Conservation (phyloP, 371 early-diverging fungal genomes). For the Mortierella sp. region DNA sequence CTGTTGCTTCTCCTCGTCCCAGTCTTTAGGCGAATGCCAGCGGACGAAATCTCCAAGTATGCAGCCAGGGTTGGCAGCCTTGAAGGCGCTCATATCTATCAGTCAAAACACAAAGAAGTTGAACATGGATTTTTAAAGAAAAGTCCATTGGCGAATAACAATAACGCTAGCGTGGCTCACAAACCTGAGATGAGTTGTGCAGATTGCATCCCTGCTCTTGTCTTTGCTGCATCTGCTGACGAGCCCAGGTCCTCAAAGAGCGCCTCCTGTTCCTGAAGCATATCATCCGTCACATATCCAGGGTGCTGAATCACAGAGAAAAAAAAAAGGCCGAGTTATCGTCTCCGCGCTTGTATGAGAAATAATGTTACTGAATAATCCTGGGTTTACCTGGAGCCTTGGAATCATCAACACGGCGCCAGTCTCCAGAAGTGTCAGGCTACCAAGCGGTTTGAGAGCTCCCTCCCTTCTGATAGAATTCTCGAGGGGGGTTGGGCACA, state of each 20-base stretch:
- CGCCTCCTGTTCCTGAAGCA: slow-evolving; percentile 83
- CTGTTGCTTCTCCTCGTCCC: slow-evolving; percentile 61
- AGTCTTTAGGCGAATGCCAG: slow-evolving; percentile 95
- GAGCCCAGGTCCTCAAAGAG: slow-evolving; percentile 82
- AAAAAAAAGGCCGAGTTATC: no score
- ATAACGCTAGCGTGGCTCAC: no score
- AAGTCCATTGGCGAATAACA: no score
- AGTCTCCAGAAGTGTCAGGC: slow-evolving; percentile 60
- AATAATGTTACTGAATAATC: background rate
- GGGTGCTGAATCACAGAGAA: no score
- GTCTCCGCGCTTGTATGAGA: no score
- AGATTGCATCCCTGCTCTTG: slow-evolving; percentile 83
- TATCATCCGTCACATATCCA: slow-evolving; percentile 90
- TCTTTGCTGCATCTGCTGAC: slow-evolving; percentile 73
- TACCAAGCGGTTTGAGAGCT: slow-evolving; percentile 39
- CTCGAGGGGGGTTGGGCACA: background rate
- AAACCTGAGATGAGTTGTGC: slow-evolving; percentile 79
- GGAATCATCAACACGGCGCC: slow-evolving; percentile 75
- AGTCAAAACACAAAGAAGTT: no score
- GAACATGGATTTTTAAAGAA: no score
- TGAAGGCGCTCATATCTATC: slow-evolving; percentile 66
- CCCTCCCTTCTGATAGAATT: slow-evolving; percentile 12
- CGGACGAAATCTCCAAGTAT: slow-evolving; percentile 89
- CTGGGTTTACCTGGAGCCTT: slow-evolving; percentile 65
- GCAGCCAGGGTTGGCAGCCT: slow-evolving; percentile 70